Percentiles rank a stretch among this genome's conserved stretches.
Evolutionary conservation across 495 filamentous ascomycete species (phyloP).

Genomic region (Schizothecium vesticola): DNA sequence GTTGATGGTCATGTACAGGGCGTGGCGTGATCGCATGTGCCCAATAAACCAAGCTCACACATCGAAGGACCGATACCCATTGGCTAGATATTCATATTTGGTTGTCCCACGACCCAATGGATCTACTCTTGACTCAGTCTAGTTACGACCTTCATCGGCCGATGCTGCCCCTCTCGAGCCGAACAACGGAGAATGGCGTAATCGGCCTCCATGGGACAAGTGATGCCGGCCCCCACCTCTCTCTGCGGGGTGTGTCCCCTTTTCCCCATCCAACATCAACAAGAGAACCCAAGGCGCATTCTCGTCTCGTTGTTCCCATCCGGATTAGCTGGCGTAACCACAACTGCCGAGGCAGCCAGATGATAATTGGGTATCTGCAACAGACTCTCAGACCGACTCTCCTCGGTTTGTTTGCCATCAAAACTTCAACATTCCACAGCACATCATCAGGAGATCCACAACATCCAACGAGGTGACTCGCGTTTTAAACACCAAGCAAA

Average conservation of each 20-base stretch:
- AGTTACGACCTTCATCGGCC: not conserved
- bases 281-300: not conserved
- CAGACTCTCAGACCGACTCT: not conserved
- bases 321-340: not conserved
- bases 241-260: constrained; percentile 14
- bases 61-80: not conserved
- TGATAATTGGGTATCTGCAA: not conserved
- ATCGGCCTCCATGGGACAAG: constrained; percentile 14
- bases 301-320: not conserved
- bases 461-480: not conserved
- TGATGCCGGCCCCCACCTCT: not conserved
- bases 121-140: not conserved
- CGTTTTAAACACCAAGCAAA: not conserved
- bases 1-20: constrained; percentile 2
- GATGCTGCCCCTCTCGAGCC: not conserved
- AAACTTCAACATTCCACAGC: not conserved
- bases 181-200: constrained; percentile 23
- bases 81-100: not conserved
- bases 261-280: not conserved
- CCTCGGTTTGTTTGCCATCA: not conserved
- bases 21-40: not conserved
- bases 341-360: not conserved
- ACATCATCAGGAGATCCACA: not conserved
- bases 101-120: not conserved
- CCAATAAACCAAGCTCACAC: not conserved